phyloP scores from a whole-genome alignment of 306 rosid genomes.

The Argentina anserina region DNA sequence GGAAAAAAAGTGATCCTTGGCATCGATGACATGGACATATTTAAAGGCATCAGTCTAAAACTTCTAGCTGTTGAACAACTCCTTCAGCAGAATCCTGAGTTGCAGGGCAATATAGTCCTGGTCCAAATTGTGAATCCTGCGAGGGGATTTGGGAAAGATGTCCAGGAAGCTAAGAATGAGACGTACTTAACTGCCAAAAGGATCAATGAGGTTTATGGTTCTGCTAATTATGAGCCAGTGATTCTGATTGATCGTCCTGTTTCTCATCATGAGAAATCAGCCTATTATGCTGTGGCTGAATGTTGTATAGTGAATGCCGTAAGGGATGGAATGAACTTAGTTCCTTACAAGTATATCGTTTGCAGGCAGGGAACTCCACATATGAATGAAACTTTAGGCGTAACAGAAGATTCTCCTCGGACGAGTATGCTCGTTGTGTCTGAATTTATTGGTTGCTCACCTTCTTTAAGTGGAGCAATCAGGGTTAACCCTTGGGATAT shows the following conservation, averaged over 20 bases:
- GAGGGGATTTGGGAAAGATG: conserved; percentile 78
- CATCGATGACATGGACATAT: conserved; percentile 86
- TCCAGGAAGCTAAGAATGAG: conserved; percentile 67
- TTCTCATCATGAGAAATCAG: conserved; percentile 72
- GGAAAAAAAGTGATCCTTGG: conserved; percentile 44
- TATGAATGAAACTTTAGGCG: conserved; percentile 52
- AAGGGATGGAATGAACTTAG: conserved; percentile 85
- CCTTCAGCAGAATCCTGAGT: conserved; percentile 56
- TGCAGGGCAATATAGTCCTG: conserved; percentile 56
- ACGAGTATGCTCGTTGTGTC: conserved; percentile 87
- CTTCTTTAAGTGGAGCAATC: conserved; percentile 87
- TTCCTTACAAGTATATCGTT: conserved; percentile 76
- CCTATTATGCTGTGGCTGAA: conserved; percentile 77
- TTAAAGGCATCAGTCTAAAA: conserved; percentile 79
- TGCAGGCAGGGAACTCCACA: conserved; percentile 67
- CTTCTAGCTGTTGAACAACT: conserved; percentile 74
- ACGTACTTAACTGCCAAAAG: conserved; percentile 53
- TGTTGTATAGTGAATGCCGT: conserved; percentile 89
- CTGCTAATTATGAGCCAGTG: conserved; percentile 58
- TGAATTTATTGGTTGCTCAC: conserved; percentile 88
- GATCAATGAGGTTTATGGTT: conserved; percentile 57
- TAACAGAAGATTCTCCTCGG: conserved; percentile 36
- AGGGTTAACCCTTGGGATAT: conserved; percentile 89
- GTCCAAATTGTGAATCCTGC: conserved; percentile 91
- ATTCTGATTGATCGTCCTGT: conserved; percentile 68